Percentiles rank a stretch among this genome's conserved stretches.
Conservation (phyloP, 257 asterid species). For the Catharanthus roseus region DNA sequence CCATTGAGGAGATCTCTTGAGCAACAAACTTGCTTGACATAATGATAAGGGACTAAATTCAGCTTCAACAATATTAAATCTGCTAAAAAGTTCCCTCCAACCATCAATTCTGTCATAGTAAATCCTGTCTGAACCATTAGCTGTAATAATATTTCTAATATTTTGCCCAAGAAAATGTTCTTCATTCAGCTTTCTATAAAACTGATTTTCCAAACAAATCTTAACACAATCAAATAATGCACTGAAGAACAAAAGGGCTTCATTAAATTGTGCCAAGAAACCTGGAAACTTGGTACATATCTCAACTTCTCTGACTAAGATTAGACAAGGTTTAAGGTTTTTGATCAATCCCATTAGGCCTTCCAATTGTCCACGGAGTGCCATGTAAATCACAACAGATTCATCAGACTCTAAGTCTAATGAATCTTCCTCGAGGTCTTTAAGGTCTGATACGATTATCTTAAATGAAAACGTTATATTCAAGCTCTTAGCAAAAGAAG, state of each 20-base stretch:
- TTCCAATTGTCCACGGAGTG: slow-evolving; percentile 20
- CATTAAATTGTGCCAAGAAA: slow-evolving; percentile 45
- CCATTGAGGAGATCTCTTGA: not conserved
- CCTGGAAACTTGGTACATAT: slow-evolving; percentile 31
- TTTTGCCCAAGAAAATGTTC: not conserved
- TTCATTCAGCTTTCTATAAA: slow-evolving; percentile 27
- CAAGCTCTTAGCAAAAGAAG: slow-evolving; percentile 38
- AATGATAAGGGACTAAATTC: not conserved
- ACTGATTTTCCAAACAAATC: slow-evolving; percentile 27
- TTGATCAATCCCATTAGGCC: slow-evolving; percentile 30
- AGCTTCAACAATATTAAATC: not conserved
- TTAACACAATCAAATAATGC: slow-evolving; percentile 35
- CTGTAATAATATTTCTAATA: slow-evolving; percentile 30
- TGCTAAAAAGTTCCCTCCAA: not conserved
- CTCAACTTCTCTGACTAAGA: slow-evolving; percentile 44
- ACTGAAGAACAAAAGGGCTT: slow-evolving; percentile 31
- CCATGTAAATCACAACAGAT: slow-evolving; percentile 32
- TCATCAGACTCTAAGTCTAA: slow-evolving; percentile 35
- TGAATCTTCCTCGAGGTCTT: slow-evolving; percentile 21
- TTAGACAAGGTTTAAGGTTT: slow-evolving; percentile 27
- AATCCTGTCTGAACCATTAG: slow-evolving; percentile 38
- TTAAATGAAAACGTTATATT: slow-evolving; percentile 29
- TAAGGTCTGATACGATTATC: slow-evolving; percentile 29
- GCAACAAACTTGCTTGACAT: not conserved
- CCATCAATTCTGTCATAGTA: slow-evolving; percentile 19